Base-by-base conservation (phyloP, 306 rosid species). In the Leucaena leucocephala region DNA sequence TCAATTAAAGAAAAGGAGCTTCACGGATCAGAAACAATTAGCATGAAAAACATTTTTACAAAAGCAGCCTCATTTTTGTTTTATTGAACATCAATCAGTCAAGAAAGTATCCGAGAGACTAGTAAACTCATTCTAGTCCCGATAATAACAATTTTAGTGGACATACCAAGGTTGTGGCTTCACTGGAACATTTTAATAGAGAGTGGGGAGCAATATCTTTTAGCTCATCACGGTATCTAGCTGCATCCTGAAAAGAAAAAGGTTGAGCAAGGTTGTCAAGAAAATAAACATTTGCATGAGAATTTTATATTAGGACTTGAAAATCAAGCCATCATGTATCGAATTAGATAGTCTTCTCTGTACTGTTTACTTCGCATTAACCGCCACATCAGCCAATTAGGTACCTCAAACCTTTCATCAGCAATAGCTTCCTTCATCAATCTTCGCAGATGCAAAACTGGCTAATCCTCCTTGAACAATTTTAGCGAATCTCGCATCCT, bases 131-230 rank as follows among this genome's bases (percentile, higher is more conserved):
- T 10, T 9, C 21, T 10, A 11, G 34, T 7, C 21, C 59, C 42
- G 21, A 46, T 10, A 6, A 74, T 39, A 49, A 19, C 21, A n/a
- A n/a, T n/a, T 2, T 36, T 39, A 58, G 68, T 39, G 7, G 27
- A n/a, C 83, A 11, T 91, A 91, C 98, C 87, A 82, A 68, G 78
- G 98, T 93, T 71, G 95, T 87, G 35, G 90, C 93, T 43, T 93
- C 98, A 78, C 97, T 90, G 35, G 90, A 83, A 76, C 98, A 93
- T 80, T 91, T 93, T 81, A 91, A 75, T 74, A 90, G 89, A 79
- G 89, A 77, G 82, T 86, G 85, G 0, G 98, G 97, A 3, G 93
- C 87, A 49, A 91, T 87, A 85, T 85, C 88, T 82, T 82, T 89
- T 40, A 93, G 86, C 83, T 85, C 90, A 48, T 93, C 88, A 2